Base-by-base conservation (phyloP, 2,329 filamentous ascomycete genomes). In the Neonectria coccinea region DNA sequence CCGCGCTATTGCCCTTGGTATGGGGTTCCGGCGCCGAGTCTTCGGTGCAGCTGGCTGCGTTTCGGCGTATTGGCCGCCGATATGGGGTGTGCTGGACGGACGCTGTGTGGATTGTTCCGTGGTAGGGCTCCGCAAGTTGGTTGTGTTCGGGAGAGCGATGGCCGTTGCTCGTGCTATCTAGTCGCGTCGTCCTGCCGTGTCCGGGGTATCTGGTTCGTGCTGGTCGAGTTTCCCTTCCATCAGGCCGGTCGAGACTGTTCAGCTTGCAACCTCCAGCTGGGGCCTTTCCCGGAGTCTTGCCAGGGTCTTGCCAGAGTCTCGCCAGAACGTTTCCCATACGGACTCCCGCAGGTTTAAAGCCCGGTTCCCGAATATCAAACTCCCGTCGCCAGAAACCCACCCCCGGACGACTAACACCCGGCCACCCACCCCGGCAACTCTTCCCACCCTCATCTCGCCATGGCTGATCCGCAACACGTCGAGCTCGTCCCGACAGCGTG, bases 401-500 rank as follows among this genome's bases (percentile, higher is more conserved):
- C 36, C 36, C 36, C 36, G 8, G 36, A 8, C 16, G n/a, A 41
- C 36, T n/a, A 41, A 36, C 27, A 29, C 7, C 27, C 27, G 27
- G 1, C 31, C 31, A 39, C 33, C 33, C 12, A 39, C 14, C 33
- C 14, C 14, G 14, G 33, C 33, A 39, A 39, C 33, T 16, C 33
- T 16, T 39, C 16, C 33, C 33, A 16, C 33, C 33, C 33, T 16
- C 33, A 16, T 2, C 36, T 27, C 47, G 12, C 29, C 54, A 65
- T 65, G 58, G 48, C 58, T 3, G 42, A 44, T 27, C 33, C 25
- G 12, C 53, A 39, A 22, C 18, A 27, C 22, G 41, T 63, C 42
- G 50, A 63, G 20, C 12, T 63, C 27, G 18, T 59, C 25, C 52
- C 55, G 22, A 63, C 63, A 18, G 56, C 44, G 2, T 66, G 63